Conservation (phyloP, 2,329 filamentous ascomycete genomes). For the Karstenula rhodostoma region DNA sequence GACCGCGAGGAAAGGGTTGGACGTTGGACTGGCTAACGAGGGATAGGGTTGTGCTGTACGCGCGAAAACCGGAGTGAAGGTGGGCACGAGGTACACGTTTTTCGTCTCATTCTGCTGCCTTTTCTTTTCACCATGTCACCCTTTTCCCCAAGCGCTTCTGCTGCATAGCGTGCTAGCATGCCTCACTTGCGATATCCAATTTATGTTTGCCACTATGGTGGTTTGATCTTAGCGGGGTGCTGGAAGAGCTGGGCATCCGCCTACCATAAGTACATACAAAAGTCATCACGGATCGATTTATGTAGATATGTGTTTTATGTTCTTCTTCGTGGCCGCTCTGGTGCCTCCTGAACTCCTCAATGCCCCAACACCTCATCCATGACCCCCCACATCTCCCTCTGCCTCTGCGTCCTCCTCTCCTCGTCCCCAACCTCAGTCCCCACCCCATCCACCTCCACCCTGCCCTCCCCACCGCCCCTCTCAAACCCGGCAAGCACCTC, state of each 20-base stretch:
- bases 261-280: no score
- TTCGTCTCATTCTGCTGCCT: background rate
- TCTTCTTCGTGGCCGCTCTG: no score
- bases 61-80: constrained; percentile 12
- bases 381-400: constrained; percentile 47
- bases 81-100: background rate
- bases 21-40: background rate
- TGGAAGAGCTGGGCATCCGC: background rate
- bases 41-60: constrained; percentile 15
- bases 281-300: no score
- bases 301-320: no score
- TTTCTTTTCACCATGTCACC: background rate
- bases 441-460: constrained; percentile 22
- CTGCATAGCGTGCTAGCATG: background rate
- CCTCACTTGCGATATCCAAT: background rate
- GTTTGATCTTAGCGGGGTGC: background rate
- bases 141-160: background rate
- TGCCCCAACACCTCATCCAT: constrained; percentile 45
- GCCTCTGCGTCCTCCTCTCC: constrained; percentile 31
- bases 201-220: background rate
- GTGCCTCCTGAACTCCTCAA: constrained; percentile 13
- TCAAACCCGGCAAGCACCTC: constrained; percentile 74
- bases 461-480: constrained; percentile 23
- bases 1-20: background rate
- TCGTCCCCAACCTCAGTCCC: constrained; percentile 28